These are phyloP conservation scores for Pleomassaria siparia DNA, from an alignment of 2,329 filamentous ascomycete species.

Conservation along the genomic window DNA sequence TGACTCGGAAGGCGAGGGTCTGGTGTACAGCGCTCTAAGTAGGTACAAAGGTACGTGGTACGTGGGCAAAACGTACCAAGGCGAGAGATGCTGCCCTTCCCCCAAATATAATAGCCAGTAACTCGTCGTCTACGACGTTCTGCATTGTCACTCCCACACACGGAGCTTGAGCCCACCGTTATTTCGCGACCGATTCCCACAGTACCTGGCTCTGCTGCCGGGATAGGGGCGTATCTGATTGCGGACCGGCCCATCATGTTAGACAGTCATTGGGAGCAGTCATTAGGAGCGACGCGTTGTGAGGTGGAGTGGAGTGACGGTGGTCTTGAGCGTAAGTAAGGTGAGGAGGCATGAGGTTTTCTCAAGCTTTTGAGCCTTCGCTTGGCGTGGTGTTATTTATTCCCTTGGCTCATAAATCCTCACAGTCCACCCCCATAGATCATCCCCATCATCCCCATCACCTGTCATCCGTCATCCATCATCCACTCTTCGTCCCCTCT, in stretches of 20 bases:
- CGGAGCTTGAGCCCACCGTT: not conserved
- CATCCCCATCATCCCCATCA: no score
- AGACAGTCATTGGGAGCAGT: not conserved
- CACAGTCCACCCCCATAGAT: not conserved
- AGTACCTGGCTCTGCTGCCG: not conserved
- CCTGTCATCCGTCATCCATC: no score
- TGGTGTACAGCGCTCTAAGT: no score
- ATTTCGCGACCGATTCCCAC: not conserved
- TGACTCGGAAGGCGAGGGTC: no score
- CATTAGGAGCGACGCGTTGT: not conserved
- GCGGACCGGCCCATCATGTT: not conserved
- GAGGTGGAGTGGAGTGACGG: not conserved
- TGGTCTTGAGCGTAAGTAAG: no score
- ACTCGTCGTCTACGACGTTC: not conserved
- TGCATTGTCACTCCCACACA: not conserved
- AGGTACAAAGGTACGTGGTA: no score
- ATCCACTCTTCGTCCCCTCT: not conserved
- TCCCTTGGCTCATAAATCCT: not conserved
- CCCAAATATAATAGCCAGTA: not conserved
- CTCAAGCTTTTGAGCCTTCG: constrained; percentile 5
- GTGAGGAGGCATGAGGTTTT: not conserved
- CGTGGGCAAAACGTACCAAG: constrained; percentile 2
- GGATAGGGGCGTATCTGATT: constrained; percentile 1
- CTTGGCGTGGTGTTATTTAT: not conserved
- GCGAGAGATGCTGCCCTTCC: not conserved